Conservation (phyloP, 2,329 filamentous ascomycete genomes). For the Stemphylium lycopersici region DNA sequence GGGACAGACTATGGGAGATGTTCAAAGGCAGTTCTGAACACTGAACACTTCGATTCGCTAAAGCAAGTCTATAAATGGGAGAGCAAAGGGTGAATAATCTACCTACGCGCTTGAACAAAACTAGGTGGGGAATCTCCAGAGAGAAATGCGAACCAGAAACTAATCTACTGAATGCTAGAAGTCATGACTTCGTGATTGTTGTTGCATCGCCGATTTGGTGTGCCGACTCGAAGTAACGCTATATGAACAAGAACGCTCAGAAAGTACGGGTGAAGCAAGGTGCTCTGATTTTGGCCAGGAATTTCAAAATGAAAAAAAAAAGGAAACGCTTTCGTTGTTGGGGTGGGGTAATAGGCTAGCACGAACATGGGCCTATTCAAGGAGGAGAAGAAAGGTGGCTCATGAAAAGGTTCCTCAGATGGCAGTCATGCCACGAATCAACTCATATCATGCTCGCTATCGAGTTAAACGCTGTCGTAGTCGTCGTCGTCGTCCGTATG, state of each 20-base stretch:
- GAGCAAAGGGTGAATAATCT: neutral
- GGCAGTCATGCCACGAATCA: neutral
- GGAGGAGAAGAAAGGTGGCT: neutral
- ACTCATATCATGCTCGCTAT: constrained; percentile 46
- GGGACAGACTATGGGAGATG: neutral
- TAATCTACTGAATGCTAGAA: constrained; percentile 22
- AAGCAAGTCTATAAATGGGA: constrained; percentile 9
- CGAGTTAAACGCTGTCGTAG: constrained; percentile 39
- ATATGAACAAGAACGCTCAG: constrained; percentile 13
- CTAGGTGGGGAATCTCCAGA: neutral
- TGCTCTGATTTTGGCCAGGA: neutral
- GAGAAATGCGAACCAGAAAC: neutral
- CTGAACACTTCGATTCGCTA: neutral
- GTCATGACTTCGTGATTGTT: constrained; percentile 27
- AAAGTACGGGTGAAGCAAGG: neutral
- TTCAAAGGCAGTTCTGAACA: neutral
- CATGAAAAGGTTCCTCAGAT: no score
- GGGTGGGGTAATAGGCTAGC: neutral
- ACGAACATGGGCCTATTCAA: neutral
- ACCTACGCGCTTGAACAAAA: neutral
- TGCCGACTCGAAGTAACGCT: constrained; percentile 1
- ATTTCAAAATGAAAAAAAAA: neutral
- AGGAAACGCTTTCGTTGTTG: neutral
- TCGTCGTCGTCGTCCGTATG: constrained; percentile 37
- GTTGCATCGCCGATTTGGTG: neutral